Conservation (phyloP, 2,329 filamentous ascomycete genomes). For the Verticillium isaacii region DNA sequence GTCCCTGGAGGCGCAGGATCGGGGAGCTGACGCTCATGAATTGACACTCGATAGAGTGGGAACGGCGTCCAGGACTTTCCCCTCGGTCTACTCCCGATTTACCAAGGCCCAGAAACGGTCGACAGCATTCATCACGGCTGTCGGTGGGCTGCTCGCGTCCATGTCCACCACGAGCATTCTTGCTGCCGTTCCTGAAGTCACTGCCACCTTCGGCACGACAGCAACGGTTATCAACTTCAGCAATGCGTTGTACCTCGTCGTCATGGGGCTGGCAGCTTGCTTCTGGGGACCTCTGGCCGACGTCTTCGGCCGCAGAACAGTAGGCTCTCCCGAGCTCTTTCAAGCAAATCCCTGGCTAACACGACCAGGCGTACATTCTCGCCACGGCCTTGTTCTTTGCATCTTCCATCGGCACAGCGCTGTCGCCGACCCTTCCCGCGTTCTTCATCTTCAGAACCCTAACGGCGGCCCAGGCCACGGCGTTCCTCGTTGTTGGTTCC, state of each 20-base stretch:
- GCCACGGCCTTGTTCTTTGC: conserved; percentile 61
- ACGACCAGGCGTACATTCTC: conserved; percentile 47
- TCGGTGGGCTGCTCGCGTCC: conserved; percentile 63
- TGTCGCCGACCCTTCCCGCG: conserved; percentile 63
- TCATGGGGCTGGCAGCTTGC: conserved; percentile 66
- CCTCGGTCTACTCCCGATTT: conserved; percentile 3
- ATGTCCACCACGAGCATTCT: conserved; percentile 70
- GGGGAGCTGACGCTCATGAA: neutral
- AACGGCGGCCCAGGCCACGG: conserved; percentile 70
- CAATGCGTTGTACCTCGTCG: conserved; percentile 68
- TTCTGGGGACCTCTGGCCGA: conserved; percentile 71
- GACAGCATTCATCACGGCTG: conserved; percentile 16
- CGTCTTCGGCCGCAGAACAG: conserved; percentile 54
- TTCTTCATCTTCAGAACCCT: conserved; percentile 73
- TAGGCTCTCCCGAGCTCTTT: conserved; percentile 26
- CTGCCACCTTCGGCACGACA: conserved; percentile 57
- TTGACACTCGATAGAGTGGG: neutral
- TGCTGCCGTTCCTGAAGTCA: conserved; percentile 70
- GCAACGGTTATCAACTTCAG: conserved; percentile 67
- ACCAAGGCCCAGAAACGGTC: conserved; percentile 3
- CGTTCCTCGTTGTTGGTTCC: conserved; percentile 68
- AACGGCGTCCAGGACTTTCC: neutral
- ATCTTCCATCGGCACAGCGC: conserved; percentile 65
- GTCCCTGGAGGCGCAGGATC: neutral
- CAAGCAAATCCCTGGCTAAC: neutral